phyloP scores from a whole-genome alignment of 2,329 filamentous ascomycete genomes.

The Fusarium subtropicale region DNA sequence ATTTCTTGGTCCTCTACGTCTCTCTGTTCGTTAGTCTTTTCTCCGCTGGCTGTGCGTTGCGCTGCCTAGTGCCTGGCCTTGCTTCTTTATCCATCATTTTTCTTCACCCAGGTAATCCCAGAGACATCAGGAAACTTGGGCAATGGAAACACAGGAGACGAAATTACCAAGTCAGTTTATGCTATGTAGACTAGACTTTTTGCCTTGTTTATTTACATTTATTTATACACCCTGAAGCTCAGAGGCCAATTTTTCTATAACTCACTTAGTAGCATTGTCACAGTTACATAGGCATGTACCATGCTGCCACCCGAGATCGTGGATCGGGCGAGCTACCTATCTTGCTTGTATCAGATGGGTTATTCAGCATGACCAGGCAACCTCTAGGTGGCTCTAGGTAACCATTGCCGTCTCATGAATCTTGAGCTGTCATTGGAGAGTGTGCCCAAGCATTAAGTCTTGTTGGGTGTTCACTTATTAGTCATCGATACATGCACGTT shows the following conservation, averaged over 20 bases:
- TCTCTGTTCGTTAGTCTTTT: conserved; percentile 27
- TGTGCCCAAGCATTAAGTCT: conserved; percentile 1
- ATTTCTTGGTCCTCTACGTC: conserved; percentile 20
- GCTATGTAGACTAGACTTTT: neutral
- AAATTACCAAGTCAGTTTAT: neutral
- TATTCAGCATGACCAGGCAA: conserved; percentile 28
- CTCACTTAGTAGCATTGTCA: neutral
- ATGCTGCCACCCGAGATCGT: conserved; percentile 22
- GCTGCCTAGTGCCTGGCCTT: conserved; percentile 33
- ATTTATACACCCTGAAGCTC: neutral
- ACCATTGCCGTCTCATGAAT: conserved; percentile 5
- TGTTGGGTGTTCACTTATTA: conserved; percentile 3
- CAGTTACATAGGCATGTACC: neutral
- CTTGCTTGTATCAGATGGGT: conserved; percentile 16
- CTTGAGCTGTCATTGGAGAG: conserved; percentile 18
- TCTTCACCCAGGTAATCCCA: conserved; percentile 15
- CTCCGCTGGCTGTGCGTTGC: conserved; percentile 22
- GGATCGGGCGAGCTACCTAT: conserved; percentile 18
- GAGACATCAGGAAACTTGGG: neutral
- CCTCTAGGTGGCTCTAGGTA: conserved; percentile 31
- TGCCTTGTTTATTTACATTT: neutral
- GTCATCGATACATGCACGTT: neutral
- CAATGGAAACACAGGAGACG: neutral
- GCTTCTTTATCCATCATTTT: conserved; percentile 7
- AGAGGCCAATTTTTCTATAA: neutral